Percentiles rank a stretch among this genome's conserved stretches.
Evolutionary conservation across 208 protist genomes (phyloP).

Genomic region (Acanthamoeba divionensis): DNA sequence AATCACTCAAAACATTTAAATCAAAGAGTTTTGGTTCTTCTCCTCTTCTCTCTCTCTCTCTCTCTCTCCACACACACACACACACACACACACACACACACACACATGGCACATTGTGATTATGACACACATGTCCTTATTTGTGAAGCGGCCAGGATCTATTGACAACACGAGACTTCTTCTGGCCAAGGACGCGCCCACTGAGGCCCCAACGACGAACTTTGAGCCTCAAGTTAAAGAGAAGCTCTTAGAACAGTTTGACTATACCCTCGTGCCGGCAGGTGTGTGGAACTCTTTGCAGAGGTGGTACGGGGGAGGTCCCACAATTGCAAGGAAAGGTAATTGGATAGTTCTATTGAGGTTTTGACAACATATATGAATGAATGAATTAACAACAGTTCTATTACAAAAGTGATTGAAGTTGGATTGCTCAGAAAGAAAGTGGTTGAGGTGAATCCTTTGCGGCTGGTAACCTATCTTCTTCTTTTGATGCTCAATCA

Average conservation of each 20-base stretch:
- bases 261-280: conserved; percentile 8
- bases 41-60: too few relatives aligned
- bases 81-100: too few relatives aligned
- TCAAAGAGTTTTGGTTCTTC: too few relatives aligned
- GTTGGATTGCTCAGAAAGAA: background rate
- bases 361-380: too few relatives aligned
- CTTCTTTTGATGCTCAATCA: too few relatives aligned
- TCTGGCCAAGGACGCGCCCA: conserved; percentile 1
- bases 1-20: background rate
- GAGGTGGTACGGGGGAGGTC: conserved; percentile 44
- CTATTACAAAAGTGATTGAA: background rate
- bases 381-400: too few relatives aligned
- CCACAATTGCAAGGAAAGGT: background rate
- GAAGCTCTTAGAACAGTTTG: background rate
- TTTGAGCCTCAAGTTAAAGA: background rate
- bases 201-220: too few relatives aligned
- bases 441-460: conserved; percentile 17
- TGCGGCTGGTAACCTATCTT: background rate
- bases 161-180: conserved; percentile 32
- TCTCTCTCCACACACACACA: too few relatives aligned
- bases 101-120: background rate
- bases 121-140: background rate
- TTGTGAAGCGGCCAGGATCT: background rate
- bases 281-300: background rate
- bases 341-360: too few relatives aligned